Evolutionary conservation across 139 green algal genomes (phyloP).

Genomic region (Chlorella sp.): DNA sequence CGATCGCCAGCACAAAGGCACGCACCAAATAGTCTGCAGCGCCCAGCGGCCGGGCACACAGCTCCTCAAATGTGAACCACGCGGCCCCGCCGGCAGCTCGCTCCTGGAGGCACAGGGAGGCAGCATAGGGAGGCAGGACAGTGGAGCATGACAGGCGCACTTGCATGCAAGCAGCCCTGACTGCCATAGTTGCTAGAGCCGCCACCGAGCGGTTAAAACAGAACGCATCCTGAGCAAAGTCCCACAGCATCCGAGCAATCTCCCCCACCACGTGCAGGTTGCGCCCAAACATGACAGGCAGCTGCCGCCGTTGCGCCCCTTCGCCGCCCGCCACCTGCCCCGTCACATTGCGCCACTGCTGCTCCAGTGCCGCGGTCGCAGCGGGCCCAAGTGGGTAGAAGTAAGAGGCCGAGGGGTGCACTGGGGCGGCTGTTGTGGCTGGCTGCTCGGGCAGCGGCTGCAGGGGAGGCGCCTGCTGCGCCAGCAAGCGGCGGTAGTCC

Average conservation of each 20-base stretch:
- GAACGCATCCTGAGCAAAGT: too few species aligned
- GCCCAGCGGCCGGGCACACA: slow-evolving; percentile 70
- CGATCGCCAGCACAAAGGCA: too few species aligned
- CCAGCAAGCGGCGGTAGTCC: slow-evolving; percentile 63
- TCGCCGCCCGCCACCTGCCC: background rate
- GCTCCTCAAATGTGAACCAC: slow-evolving; percentile 67
- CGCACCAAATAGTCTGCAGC: slow-evolving; percentile 80
- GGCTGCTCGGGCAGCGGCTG: background rate
- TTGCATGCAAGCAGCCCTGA: too few species aligned
- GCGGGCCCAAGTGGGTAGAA: slow-evolving; percentile 51
- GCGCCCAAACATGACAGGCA: slow-evolving; percentile 83
- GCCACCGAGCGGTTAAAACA: too few species aligned
- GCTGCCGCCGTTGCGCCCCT: background rate
- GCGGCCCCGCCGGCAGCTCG: slow-evolving; percentile 56
- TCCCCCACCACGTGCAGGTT: slow-evolving; percentile 54
- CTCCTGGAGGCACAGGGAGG: too few species aligned
- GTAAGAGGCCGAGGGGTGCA: slow-evolving; percentile 63
- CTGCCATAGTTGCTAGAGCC: too few species aligned
- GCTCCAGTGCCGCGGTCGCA: slow-evolving; percentile 43
- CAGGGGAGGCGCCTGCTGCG: background rate
- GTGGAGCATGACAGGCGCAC: too few species aligned
- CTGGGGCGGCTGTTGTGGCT: background rate
- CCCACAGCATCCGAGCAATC: too few species aligned
- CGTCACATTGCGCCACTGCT: slow-evolving; percentile 15
- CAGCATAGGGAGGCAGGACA: too few species aligned